Base-by-base conservation (phyloP, 2,329 filamentous ascomycete genomes). In the Fusarium nisikadoi region DNA sequence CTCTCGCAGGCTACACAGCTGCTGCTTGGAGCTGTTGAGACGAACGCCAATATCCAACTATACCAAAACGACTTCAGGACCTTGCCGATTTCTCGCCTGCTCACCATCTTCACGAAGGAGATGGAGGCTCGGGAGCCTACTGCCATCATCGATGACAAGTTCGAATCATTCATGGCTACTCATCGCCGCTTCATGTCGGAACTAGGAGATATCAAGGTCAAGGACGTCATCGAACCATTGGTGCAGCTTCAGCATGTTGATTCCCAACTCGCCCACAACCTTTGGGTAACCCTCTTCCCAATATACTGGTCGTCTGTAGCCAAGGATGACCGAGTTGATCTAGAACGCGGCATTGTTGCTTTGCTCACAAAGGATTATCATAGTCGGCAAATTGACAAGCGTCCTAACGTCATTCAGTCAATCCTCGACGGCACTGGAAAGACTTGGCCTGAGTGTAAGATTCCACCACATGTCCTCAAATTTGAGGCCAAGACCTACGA, bases 341-440 rank as follows among this genome's bases (percentile, higher is more conserved):
- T 99, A 38, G 94, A 98, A 81, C 94, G 95, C 76, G 95, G 94
- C 19, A 90, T 99, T 81, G 93, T 98, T n/a, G 88, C 91, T 6
- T 86, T 99, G 16, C 86, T 99, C 14, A 97, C 95, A 5, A 97
- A 97, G 79, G 97, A 99, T 77, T 98, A 95, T 80, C 96, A 99
- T 80, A 93, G 93, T 69, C 90, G 95, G 57, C 96, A 99, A 79
- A 91, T 98, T 61, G 96, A 98, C 81, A 95, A 94, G 83, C 90
- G 97, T 50, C 97, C 96, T 6, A 99, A 99, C 77, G 97, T 98
- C 38, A 91, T 99, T 6, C 94, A 98, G 77, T 96, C 95, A 12
- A 87, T 99, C 64, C 87, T 99, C 10, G 93, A 97, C 76, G 96
- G 94, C 43, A 92, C 94, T 39, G 93, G 95, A 19, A 93, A 92